Conservation (phyloP, 108 stramenopile genomes). For the Nannochloropsis oceanica region DNA sequence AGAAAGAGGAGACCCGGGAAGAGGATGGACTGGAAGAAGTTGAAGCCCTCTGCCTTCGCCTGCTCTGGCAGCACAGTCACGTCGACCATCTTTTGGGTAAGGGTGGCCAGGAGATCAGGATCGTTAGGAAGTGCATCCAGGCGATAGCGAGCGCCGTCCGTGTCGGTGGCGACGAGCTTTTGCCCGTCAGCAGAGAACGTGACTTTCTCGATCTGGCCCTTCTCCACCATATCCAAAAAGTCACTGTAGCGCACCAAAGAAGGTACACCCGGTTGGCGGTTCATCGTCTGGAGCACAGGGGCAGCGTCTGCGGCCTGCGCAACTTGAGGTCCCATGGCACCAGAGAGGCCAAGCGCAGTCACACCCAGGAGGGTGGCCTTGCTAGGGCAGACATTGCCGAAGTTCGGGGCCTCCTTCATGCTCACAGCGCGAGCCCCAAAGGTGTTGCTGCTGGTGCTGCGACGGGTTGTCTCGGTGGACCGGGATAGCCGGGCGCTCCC, state of each 20-base stretch:
- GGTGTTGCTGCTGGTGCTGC: background rate
- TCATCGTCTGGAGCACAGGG: background rate
- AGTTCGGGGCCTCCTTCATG: background rate
- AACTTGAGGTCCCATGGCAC: background rate
- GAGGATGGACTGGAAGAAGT: slow-evolving; percentile 18
- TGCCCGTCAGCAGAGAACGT: slow-evolving; percentile 62
- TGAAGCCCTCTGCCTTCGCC: slow-evolving; percentile 7
- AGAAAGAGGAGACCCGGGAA: slow-evolving; percentile 29
- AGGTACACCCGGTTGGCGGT: background rate
- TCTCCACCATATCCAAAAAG: slow-evolving; percentile 25
- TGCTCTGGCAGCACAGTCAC: slow-evolving; percentile 33
- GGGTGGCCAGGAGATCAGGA: slow-evolving; percentile 67
- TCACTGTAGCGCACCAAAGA: slow-evolving; percentile 22
- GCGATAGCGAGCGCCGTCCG: slow-evolving; percentile 65
- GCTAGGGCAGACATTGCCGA: background rate
- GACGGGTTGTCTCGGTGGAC: background rate
- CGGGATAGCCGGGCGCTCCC: background rate
- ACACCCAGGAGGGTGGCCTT: background rate
- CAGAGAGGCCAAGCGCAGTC: background rate
- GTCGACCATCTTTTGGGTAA: slow-evolving; percentile 73
- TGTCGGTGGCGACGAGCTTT: slow-evolving; percentile 63
- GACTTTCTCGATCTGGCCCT: slow-evolving; percentile 31
- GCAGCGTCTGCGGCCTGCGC: background rate
- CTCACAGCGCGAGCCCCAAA: background rate
- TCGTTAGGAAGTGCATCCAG: slow-evolving; percentile 81